Percentiles rank a stretch among this genome's conserved stretches.
Evolutionary conservation across 2,329 filamentous ascomycete genomes (phyloP).

Genomic region (Magnaporthales sp.): DNA sequence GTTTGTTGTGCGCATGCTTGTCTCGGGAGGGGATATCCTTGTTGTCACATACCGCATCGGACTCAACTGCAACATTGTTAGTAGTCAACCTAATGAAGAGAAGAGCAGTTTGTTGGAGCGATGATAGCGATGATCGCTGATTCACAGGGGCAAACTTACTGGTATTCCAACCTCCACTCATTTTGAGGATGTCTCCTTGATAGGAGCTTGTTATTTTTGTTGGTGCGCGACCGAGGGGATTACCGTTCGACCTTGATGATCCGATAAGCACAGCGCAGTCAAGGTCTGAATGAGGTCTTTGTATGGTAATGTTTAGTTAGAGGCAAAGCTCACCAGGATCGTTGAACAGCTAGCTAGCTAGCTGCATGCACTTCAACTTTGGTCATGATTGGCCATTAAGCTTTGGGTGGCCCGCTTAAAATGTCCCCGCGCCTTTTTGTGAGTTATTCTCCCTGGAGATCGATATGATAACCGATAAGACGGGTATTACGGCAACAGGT

Average conservation of each 20-base stretch:
- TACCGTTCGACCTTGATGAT: background rate
- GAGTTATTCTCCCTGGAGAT: too few species aligned
- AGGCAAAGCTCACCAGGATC: too few species aligned
- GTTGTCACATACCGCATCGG: slow-evolving; percentile 66
- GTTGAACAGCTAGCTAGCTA: too few species aligned
- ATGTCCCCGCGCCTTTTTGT: background rate
- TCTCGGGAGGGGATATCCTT: background rate
- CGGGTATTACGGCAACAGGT: background rate
- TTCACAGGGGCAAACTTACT: slow-evolving; percentile 40
- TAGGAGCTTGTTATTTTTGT: background rate
- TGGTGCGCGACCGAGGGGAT: background rate
- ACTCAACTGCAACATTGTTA: slow-evolving; percentile 55
- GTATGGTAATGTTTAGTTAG: too few species aligned
- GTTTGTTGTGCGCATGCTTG: background rate
- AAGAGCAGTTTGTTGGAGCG: background rate
- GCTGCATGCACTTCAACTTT: background rate
- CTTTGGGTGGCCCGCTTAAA: background rate
- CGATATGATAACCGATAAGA: background rate
- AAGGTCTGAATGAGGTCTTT: background rate
- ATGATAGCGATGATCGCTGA: background rate
- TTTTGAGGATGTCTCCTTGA: slow-evolving; percentile 10
- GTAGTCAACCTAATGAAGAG: background rate
- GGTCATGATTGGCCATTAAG: background rate
- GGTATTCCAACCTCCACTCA: slow-evolving; percentile 74
- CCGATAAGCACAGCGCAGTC: background rate